A percentile compares a stretch with the other conserved stretches of the same genome.
Evolutionary conservation across 164 flowering plant species (phyloP).

Genomic region (Echeveria elegans): DNA sequence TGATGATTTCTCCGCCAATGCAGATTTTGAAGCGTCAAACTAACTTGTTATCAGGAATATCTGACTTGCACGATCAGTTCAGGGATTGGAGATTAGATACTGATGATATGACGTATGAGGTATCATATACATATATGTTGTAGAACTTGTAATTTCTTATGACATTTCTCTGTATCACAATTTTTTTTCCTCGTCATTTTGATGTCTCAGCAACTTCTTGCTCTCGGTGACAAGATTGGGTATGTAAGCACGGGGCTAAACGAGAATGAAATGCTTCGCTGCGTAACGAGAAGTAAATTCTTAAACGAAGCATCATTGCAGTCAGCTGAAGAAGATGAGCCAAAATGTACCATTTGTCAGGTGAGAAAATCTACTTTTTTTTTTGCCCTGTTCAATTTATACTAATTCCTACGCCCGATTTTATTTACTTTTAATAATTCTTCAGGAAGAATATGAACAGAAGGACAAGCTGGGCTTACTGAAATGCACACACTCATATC

Average conservation of each 20-base stretch:
- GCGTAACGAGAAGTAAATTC: constrained; percentile 19
- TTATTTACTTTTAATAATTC: too few relatives aligned
- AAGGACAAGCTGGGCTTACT: constrained; percentile 35
- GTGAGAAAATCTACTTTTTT: constrained; percentile 12
- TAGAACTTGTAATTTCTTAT: too few relatives aligned
- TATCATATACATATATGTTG: too few relatives aligned
- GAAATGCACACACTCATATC: constrained; percentile 35
- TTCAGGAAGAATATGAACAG: constrained; percentile 37
- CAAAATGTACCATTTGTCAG: constrained; percentile 44
- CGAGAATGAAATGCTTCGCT: constrained; percentile 35
- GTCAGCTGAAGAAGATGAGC: constrained; percentile 12
- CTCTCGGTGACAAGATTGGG: constrained; percentile 41
- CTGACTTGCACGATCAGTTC: constrained; percentile 44
- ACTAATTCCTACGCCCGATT: too few relatives aligned
- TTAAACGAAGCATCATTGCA: constrained; percentile 7
- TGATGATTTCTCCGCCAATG: constrained; percentile 10
- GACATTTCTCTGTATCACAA: too few relatives aligned
- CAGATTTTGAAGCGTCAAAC: constrained; percentile 73
- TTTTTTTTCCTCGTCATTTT: too few relatives aligned
- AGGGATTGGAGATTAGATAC: constrained; percentile 75
- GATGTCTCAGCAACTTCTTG: constrained; percentile 40
- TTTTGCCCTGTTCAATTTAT: neutral
- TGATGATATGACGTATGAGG: constrained; percentile 83
- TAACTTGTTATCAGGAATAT: constrained; percentile 50
- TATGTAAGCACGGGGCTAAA: constrained; percentile 34